A percentile compares a stretch with the other conserved stretches of the same genome.
These are phyloP conservation scores for Fomitopsis serialis DNA, from an alignment of 768 basidiomycete genomes.

Conservation along the genomic window DNA sequence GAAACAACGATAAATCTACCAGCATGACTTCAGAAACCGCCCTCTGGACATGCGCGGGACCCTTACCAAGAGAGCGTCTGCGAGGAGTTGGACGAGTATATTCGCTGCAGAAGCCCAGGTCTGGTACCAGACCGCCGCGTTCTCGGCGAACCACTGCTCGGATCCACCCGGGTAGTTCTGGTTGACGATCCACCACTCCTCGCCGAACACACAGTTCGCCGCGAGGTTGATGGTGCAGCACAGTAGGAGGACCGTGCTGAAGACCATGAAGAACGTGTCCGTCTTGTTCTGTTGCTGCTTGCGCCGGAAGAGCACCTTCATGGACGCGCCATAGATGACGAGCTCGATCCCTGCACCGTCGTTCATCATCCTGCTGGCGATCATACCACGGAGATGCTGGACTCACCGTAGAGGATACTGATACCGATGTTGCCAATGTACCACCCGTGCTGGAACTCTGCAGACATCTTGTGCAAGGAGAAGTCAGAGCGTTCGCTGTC, in stretches of 20 bases:
- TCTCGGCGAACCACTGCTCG: conserved; percentile 24
- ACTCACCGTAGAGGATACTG: conserved; percentile 23
- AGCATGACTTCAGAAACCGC: background rate
- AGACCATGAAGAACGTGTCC: conserved; percentile 6
- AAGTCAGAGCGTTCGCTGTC: too few relatives aligned
- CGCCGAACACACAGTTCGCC: conserved; percentile 25
- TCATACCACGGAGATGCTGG: background rate
- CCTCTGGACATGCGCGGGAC: background rate
- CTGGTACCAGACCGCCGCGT: conserved; percentile 26
- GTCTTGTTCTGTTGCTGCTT: background rate
- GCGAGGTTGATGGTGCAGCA: conserved; percentile 28
- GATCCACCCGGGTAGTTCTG: conserved; percentile 30
- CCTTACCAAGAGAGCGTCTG: conserved; percentile 34
- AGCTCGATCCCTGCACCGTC: conserved; percentile 19
- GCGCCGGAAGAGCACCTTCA: conserved; percentile 11
- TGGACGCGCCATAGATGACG: conserved; percentile 21
- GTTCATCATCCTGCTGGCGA: too few relatives aligned
- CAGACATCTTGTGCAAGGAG: conserved; percentile 1
- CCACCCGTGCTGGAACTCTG: conserved; percentile 18
- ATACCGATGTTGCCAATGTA: conserved; percentile 25
- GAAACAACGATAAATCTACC: conserved; percentile 9
- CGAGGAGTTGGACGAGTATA: conserved; percentile 27
- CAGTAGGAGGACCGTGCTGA: conserved; percentile 23
- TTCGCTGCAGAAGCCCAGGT: conserved; percentile 22
- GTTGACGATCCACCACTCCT: conserved; percentile 33